These are phyloP conservation scores for Coemansia sp. DNA, from an alignment of 192 early-diverging fungal genomes.

Conservation along the genomic window DNA sequence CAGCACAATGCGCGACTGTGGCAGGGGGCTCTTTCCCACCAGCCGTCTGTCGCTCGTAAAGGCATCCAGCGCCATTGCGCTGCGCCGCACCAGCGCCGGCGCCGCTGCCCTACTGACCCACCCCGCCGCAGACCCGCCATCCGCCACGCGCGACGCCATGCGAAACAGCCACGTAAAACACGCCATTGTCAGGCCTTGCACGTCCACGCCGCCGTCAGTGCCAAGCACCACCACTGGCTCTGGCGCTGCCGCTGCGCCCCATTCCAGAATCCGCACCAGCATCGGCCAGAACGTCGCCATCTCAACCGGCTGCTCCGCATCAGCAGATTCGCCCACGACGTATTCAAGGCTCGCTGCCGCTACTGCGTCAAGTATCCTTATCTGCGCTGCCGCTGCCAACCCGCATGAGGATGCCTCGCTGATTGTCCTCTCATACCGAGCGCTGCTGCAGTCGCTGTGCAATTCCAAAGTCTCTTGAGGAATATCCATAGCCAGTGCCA, in stretches of 20 bases:
- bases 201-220: neutral
- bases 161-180: conserved; percentile 38
- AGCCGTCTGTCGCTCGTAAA: conserved; percentile 27
- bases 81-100: conserved; percentile 31
- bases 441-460: conserved; percentile 4
- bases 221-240: conserved; percentile 29
- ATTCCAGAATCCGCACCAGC: conserved; percentile 27
- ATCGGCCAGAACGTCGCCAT: conserved; percentile 24
- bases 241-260: conserved; percentile 20
- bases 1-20: conserved; percentile 18
- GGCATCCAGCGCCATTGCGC: conserved; percentile 16
- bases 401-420: neutral
- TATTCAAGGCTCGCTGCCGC: conserved; percentile 18
- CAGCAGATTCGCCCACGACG: neutral
- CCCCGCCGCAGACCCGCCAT: conserved; percentile 4
- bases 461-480: conserved; percentile 2
- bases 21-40: conserved; percentile 33
- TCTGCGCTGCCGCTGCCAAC: conserved; percentile 13
- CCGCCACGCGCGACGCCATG: conserved; percentile 15
- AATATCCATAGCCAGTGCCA: conserved; percentile 14
- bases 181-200: conserved; percentile 29
- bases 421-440: neutral
- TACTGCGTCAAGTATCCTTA: conserved; percentile 28
- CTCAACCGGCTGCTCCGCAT: conserved; percentile 16
- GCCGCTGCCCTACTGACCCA: conserved; percentile 36